phyloP scores from a whole-genome alignment of 1,139 yeast genomes.

The Debaryomyces singareniensis region DNA sequence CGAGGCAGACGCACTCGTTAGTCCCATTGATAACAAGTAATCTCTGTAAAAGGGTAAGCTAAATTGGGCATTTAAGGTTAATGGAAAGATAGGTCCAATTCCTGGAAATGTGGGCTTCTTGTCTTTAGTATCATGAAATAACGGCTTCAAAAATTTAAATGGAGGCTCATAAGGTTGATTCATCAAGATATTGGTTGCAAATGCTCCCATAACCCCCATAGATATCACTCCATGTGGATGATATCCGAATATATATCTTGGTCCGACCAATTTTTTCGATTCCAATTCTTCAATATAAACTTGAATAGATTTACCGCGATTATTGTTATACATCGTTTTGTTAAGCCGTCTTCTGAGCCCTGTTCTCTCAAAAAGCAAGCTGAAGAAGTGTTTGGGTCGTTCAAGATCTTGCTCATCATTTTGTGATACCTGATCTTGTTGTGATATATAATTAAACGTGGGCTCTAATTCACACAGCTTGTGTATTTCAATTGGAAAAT shows the following conservation, averaged over 20 bases:
- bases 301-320: slow-evolving; percentile 3
- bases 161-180: slow-evolving; percentile 42
- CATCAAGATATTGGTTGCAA: slow-evolving; percentile 69
- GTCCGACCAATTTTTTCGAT: slow-evolving; percentile 37
- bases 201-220: slow-evolving; percentile 82
- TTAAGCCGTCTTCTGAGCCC: slow-evolving; percentile 37
- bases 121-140: slow-evolving; percentile 38
- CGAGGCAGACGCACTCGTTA: slow-evolving; percentile 75
- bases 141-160: slow-evolving; percentile 46
- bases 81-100: slow-evolving; percentile 60
- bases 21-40: slow-evolving; percentile 72
- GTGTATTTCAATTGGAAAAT: slow-evolving; percentile 76
- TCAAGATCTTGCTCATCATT: slow-evolving; percentile 43
- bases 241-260: slow-evolving; percentile 83
- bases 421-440: slow-evolving; percentile 16
- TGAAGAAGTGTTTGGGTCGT: slow-evolving; percentile 32
- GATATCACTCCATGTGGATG: slow-evolving; percentile 98
- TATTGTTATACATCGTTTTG: slow-evolving; percentile 15
- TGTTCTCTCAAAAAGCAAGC: slow-evolving; percentile 28
- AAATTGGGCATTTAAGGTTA: slow-evolving; percentile 82
- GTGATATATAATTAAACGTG: slow-evolving; percentile 45
- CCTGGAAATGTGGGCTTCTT: slow-evolving; percentile 68
- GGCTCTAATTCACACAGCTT: slow-evolving; percentile 71
- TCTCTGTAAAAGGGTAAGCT: slow-evolving; percentile 85
- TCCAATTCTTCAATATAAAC: background rate